These are phyloP conservation scores for Rhizopus sp. DNA, from an alignment of 371 early-diverging fungal genomes.

Conservation along the genomic window DNA sequence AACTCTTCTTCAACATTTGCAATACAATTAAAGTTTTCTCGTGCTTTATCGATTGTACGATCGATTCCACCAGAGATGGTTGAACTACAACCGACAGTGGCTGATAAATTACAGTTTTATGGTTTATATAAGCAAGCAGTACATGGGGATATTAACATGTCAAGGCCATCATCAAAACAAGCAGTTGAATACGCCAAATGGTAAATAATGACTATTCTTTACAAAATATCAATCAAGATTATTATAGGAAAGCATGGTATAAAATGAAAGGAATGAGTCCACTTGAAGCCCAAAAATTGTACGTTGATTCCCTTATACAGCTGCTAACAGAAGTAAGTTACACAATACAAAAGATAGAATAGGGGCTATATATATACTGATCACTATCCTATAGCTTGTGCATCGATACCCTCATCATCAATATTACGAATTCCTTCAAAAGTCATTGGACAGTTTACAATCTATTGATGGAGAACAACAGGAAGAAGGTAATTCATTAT, in stretches of 20 bases:
- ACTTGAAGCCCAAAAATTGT: conserved; percentile 28
- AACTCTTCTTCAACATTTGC: conserved; percentile 5
- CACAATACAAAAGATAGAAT: background rate
- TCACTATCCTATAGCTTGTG: conserved; percentile 12
- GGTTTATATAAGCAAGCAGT: conserved; percentile 70
- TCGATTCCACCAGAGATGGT: background rate
- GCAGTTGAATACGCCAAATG: conserved; percentile 32
- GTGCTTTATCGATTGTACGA: conserved; percentile 26
- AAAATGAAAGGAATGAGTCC: conserved; percentile 32
- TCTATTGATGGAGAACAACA: conserved; percentile 11
- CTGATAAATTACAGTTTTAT: background rate
- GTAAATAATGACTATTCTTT: conserved; percentile 5
- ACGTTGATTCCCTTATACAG: conserved; percentile 28
- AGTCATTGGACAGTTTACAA: conserved; percentile 19
- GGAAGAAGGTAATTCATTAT: conserved; percentile 11
- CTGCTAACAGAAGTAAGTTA: conserved; percentile 24
- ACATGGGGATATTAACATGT: conserved; percentile 62
- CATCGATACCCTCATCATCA: conserved; percentile 29
- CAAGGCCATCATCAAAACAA: conserved; percentile 34
- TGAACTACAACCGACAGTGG: conserved; percentile 47
- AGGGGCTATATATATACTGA: no score
- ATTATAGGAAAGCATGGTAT: conserved; percentile 31
- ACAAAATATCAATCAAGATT: background rate
- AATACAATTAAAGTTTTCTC: conserved; percentile 19
- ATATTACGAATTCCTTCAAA: conserved; percentile 19